These are phyloP conservation scores for Puccinia sorghi DNA, from an alignment of 1,284 basidiomycete species.

Conservation along the genomic window DNA sequence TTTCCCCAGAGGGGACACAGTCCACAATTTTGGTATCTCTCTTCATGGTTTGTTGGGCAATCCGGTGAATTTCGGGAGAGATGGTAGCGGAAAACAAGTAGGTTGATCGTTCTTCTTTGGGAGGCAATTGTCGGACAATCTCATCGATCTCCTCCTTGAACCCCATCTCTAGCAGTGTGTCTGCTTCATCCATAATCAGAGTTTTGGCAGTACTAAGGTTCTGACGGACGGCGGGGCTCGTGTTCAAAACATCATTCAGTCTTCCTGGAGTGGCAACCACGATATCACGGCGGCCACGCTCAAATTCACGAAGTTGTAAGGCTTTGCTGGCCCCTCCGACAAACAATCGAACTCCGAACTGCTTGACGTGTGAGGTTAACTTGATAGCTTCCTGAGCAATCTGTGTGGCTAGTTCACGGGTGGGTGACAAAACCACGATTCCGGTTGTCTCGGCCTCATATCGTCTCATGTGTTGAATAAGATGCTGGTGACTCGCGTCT, in stretches of 20 bases:
- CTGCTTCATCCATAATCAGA: constrained; percentile 90
- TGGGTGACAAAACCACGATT: constrained; percentile 84
- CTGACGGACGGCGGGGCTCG: constrained; percentile 65
- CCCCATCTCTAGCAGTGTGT: constrained; percentile 93
- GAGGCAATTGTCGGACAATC: constrained; percentile 72
- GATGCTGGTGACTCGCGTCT: constrained; percentile 50
- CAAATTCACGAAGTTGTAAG: constrained; percentile 70
- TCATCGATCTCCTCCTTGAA: constrained; percentile 85
- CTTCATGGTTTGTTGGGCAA: constrained; percentile 65
- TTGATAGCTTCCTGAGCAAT: constrained; percentile 82
- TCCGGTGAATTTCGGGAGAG: constrained; percentile 61
- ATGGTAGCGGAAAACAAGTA: constrained; percentile 91
- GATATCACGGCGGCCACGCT: constrained; percentile 71
- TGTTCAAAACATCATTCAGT: constrained; percentile 73
- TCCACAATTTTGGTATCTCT: constrained; percentile 67
- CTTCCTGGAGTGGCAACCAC: constrained; percentile 92
- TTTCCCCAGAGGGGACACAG: constrained; percentile 64
- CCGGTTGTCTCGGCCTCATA: constrained; percentile 63
- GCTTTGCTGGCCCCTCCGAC: constrained; percentile 75
- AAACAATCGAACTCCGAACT: constrained; percentile 73
- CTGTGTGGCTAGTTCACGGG: constrained; percentile 89
- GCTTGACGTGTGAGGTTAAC: constrained; percentile 68
- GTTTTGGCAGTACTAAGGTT: constrained; percentile 63
- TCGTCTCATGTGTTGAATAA: constrained; percentile 53
- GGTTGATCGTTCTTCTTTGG: constrained; percentile 73